Evolutionary conservation across 495 filamentous ascomycete species (phyloP), one percentile per base, ranked within the genome.

Genomic region (Rhypophila decipiens): DNA sequence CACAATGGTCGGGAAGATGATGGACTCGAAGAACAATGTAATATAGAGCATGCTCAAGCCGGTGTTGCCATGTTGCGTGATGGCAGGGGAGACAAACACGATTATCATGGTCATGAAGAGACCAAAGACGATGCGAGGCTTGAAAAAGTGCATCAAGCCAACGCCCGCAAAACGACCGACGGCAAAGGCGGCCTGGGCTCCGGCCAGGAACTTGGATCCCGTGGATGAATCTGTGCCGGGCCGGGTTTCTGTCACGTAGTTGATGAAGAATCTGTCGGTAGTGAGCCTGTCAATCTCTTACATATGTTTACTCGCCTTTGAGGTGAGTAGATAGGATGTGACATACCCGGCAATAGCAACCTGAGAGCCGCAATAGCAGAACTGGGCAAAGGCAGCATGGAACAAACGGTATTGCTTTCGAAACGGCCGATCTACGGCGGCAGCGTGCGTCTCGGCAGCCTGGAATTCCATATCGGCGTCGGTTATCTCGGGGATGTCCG

Each of bases 1-100:
- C 53, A 87, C 77, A 59, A 86, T 87, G 29, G 80, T 83, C 10
- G 84, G 79, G 73, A 87, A 87, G 62, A 79, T 79, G 62, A 73
- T 75, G 19, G 74, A 78, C 60, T 85, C 84, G 60, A 85, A 87
- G 66, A 82, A 84, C 19, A 88, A 82, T 7, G 83, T 78, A 12
- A 86, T 59, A 58, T 73, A 79, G 10, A 86, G 64, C 65, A 84
- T 71, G 12, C 72, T 71, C 50, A 87, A 63, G 22, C 75, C 76
- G 17, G 67, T 68, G 47, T 76, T 69, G 4, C 73, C 76, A 8
- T 65, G 47, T 37, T 73, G 66, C 1, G 69, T 73, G 46, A 83
- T 80, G 22, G 76, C 64, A 4, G 76, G 71, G n/a, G 68, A 63
- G 34, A 71, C 66, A 63, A 86, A 86, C 44, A 85, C 61, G 52